phyloP scores from a whole-genome alignment of 73 alveolate genomes.

The Paramecium tetraurelia region DNA sequence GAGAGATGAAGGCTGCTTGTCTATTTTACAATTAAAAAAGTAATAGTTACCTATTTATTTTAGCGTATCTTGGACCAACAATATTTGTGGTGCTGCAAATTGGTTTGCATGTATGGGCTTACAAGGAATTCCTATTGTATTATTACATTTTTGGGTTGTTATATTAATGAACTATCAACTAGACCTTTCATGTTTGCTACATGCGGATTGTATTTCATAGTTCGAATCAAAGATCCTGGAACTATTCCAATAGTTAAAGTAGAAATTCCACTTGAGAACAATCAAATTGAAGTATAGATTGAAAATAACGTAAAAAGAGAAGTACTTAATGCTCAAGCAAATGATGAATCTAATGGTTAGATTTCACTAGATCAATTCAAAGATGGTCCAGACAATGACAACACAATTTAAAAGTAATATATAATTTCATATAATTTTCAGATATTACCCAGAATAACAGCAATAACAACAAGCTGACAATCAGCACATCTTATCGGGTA shows the following conservation, averaged over 20 bases:
- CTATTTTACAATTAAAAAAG: neutral
- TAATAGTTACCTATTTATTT: neutral
- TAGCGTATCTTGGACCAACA: neutral
- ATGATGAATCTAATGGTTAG: slow-evolving; percentile 33
- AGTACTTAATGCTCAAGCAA: slow-evolving; percentile 14
- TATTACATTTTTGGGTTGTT: neutral
- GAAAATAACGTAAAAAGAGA: slow-evolving; percentile 39
- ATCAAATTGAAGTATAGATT: neutral
- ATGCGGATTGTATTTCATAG: neutral
- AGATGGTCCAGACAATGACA: neutral
- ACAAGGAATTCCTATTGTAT: neutral
- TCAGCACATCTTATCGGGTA: neutral
- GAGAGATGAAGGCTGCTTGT: slow-evolving; percentile 11
- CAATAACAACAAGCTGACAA: neutral
- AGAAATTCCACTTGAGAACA: neutral
- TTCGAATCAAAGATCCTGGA: slow-evolving; percentile 23
- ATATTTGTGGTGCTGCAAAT: neutral
- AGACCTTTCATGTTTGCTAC: neutral
- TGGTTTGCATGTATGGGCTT: slow-evolving; percentile 2
- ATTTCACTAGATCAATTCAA: slow-evolving; percentile 31
- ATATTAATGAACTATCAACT: neutral
- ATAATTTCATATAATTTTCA: neutral
- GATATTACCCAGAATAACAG: neutral
- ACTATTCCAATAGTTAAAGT: neutral
- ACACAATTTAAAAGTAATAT: slow-evolving; percentile 9